A percentile compares a stretch with the other conserved stretches of the same genome.
These are phyloP conservation scores for Coffea humblotiana DNA, from an alignment of 305 asterid genomes.

Conservation along the genomic window DNA sequence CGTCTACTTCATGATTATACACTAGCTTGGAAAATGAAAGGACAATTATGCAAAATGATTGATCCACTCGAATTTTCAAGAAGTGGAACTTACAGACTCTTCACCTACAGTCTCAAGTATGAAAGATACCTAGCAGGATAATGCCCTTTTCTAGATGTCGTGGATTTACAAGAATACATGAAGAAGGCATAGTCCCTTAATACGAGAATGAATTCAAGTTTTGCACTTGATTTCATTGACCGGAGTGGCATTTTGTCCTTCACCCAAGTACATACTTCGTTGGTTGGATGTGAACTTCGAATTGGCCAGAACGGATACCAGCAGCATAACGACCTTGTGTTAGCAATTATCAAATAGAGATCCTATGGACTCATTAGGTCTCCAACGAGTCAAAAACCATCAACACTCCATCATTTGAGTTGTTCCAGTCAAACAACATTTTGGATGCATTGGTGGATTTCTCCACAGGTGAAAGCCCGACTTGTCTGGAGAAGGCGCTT, in stretches of 20 bases:
- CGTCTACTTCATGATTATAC: background rate
- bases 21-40: background rate
- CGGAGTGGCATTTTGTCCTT: background rate
- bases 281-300: conserved; percentile 32
- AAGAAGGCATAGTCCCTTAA: background rate
- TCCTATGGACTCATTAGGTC: conserved; percentile 24
- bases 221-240: conserved; percentile 7
- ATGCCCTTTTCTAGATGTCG: conserved; percentile 8
- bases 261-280: conserved; percentile 31
- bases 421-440: conserved; percentile 35
- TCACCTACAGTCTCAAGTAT: conserved; percentile 2
- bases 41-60: conserved; percentile 4
- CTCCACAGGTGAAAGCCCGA: conserved; percentile 19
- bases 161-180: background rate
- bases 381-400: conserved; percentile 39
- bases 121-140: background rate
- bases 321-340: conserved; percentile 23
- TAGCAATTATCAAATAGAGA: conserved; percentile 21
- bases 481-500: conserved; percentile 21
- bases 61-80: conserved; percentile 3
- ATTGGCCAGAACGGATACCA: conserved; percentile 28
- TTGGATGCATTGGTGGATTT: conserved; percentile 25
- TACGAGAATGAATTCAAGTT: conserved; percentile 8
- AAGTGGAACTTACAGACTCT: conserved; percentile 18
- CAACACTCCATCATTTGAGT: conserved; percentile 34